Base-by-base conservation (phyloP, 129 eudicot species). In the Lonicera japonica region DNA sequence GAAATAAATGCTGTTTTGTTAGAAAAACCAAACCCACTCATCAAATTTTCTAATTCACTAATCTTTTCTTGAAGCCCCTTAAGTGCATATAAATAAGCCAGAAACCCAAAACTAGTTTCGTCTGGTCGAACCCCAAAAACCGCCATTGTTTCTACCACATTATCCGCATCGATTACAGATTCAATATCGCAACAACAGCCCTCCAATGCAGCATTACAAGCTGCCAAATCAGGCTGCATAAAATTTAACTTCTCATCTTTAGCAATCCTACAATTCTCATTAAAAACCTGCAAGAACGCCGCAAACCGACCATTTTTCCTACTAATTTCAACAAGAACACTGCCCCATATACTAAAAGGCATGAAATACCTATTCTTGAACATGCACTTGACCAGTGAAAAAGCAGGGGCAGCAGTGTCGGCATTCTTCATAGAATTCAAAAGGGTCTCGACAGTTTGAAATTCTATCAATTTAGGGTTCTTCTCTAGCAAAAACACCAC, bases 201-300 rank as follows among this genome's bases (percentile, higher is more conserved):
- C 59, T 92, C 96, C 70, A 92, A 78, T 2, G 90, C 96, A 61
- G 95, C 95, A 75, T 92, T 92, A 74, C 90, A 92, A 17, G 90
- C 90, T 57, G n/a, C 71, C 84, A 92, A 82, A 72, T 79, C 83
- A 39, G 98, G 98, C 29, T 52, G 80, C 84, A 92, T 75, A 17
- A 52, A 75, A 59, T 79, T 75, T 43, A 92, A 47, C 70, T 82
- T 85, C 75, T 92, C 98, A 59, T 92, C 95, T 45, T 73, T 43
- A 11, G 75, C 87, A 59, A 87, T 60, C 84, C 95, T 80, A 85
- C 98, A 92, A 70, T 72, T 78, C 88, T 92, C 96, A 54, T 74
- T 75, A 76, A 92, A 92, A 40, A 87, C 77, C 39, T 71, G 58
- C 51, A 92, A 70, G 75, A 84, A 87, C 1, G 72, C 82, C 64